Conservation (phyloP, 768 basidiomycete species). For the Russula emetica region DNA sequence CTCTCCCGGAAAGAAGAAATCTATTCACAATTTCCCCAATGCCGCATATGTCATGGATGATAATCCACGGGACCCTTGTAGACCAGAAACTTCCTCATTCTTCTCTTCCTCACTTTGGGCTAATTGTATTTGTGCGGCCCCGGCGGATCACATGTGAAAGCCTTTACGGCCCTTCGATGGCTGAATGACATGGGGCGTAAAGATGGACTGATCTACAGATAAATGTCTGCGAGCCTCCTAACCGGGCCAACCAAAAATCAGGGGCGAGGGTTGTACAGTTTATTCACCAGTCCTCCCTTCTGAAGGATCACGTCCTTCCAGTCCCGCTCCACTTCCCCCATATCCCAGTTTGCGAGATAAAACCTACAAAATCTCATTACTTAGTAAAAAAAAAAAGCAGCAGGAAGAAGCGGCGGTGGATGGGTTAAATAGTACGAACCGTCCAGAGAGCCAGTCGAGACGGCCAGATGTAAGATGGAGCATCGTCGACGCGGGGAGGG, state of each 20-base stretch:
- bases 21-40: no score
- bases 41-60: no score
- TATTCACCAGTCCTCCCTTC: conserved; percentile 6
- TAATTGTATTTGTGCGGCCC: no score
- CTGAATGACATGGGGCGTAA: not conserved
- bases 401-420: no score
- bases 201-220: not conserved
- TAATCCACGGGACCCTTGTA: no score
- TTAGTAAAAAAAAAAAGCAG: not conserved
- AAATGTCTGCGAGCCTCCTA: not conserved
- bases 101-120: no score
- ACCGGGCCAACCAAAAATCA: not conserved
- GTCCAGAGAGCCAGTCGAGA: conserved; percentile 15
- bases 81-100: no score
- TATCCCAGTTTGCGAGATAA: conserved; percentile 9
- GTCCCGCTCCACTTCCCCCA: conserved; percentile 12
- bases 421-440: conserved; percentile 2
- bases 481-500: conserved; percentile 4
- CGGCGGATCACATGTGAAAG: no score
- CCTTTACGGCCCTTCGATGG: no score
- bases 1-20: no score
- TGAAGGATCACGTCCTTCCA: conserved; percentile 12
- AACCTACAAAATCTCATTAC: not conserved
- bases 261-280: not conserved
- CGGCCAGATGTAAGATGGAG: conserved; percentile 12